Base-by-base conservation (phyloP, 306 rosid genomes). In the Quercus cerris region DNA sequence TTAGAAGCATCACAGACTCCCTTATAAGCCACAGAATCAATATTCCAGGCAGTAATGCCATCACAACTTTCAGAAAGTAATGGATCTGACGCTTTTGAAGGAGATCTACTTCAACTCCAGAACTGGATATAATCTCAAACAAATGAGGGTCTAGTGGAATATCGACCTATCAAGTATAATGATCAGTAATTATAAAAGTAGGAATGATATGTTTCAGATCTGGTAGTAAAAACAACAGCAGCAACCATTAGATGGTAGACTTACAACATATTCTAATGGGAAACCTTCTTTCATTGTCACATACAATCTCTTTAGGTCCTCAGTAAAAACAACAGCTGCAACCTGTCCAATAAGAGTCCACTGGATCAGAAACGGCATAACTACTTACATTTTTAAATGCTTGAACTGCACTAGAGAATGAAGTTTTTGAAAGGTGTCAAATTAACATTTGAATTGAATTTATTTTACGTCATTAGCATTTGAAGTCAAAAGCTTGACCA, bases 261-360 rank as follows among this genome's bases (percentile, higher is more conserved):
- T 87, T 89, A 93, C 99, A 6, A 88, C 87, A 85, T 86, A 95
- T 85, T 95, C 99, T 77, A 89, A 59, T 69, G 99, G 99, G 82
- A 95, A 95, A 70, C 99, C 98, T 85, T 93, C 97, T 88, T 93
- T 95, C 99, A 95, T 93, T 18, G 94, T 93, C 70, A 91, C 96
- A 69, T 89, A 93, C 83, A 90, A 82, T 82, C 94, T 88, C 82
- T 93, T 95, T 55, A 95, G 73, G 79, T 95, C 97, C 86, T 95
- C 97, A 0, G 96, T 91, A 76, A 93, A 93, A 69, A 95, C 96
- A 83, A 93, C 87, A 28, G 98, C 99, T 75, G 94, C 97, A 68
- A 95, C 98, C 99, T 95, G 94, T 77, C 75, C 80, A 82, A 84
- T 74, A 84, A 79, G 46, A 83, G 83, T 76, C 59, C 75, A 71